Conservation (phyloP, 805 yeast species). For the Nakazawaea peltata region DNA sequence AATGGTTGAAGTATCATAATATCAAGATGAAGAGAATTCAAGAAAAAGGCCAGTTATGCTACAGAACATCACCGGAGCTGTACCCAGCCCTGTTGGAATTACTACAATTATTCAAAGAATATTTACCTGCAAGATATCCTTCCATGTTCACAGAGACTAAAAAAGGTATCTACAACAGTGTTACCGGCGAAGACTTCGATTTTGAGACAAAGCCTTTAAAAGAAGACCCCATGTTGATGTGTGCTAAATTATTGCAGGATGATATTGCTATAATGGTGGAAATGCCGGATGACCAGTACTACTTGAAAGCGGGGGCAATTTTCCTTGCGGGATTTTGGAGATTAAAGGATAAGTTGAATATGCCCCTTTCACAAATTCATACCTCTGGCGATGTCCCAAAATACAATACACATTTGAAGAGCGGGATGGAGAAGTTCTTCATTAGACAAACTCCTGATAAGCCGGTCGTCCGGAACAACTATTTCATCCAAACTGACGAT, state of each 20-base stretch:
- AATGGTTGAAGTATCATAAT: slow-evolving; percentile 50
- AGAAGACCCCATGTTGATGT: slow-evolving; percentile 52
- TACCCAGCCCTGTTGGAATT: slow-evolving; percentile 48
- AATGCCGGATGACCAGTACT: slow-evolving; percentile 46
- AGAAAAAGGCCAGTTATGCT: slow-evolving; percentile 36
- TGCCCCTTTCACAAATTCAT: slow-evolving; percentile 51
- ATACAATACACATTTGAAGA: slow-evolving; percentile 46
- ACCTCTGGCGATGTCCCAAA: slow-evolving; percentile 64
- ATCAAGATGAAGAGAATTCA: slow-evolving; percentile 42
- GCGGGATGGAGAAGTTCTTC: slow-evolving; percentile 63
- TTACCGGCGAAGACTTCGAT: slow-evolving; percentile 45
- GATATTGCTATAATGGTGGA: slow-evolving; percentile 65
- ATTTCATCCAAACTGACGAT: slow-evolving; percentile 57
- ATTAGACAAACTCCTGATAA: slow-evolving; percentile 46
- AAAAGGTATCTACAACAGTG: slow-evolving; percentile 40
- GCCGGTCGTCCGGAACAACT: slow-evolving; percentile 61
- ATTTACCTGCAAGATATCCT: slow-evolving; percentile 53
- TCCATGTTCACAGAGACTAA: slow-evolving; percentile 36
- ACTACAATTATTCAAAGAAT: slow-evolving; percentile 42
- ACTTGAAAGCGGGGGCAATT: slow-evolving; percentile 53
- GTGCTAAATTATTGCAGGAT: slow-evolving; percentile 53
- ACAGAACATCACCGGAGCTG: slow-evolving; percentile 45
- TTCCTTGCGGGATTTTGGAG: slow-evolving; percentile 68
- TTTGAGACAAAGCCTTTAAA: slow-evolving; percentile 23
- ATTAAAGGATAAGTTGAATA: slow-evolving; percentile 47